Evolutionary conservation across 1,284 basidiomycete genomes (phyloP), one percentile per base, ranked within the genome.

Genomic region (Grifola frondosa): DNA sequence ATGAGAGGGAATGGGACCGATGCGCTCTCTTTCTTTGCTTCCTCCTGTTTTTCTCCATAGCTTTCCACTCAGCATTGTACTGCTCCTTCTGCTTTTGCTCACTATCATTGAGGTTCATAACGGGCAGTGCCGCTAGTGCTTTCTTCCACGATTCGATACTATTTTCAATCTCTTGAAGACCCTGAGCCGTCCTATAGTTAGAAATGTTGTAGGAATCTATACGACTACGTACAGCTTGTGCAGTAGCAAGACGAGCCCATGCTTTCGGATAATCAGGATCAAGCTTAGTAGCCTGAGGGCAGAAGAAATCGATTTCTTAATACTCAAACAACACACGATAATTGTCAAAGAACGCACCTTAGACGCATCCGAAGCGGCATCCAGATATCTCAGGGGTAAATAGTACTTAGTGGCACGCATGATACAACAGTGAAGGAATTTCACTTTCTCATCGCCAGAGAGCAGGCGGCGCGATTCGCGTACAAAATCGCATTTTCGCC

Each of bases 391-490:
- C n/a, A n/a, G n/a, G n/a, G n/a, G n/a, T n/a, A n/a, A 21, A 21
- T 4, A 16, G 34, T 11, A 30, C 28, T 30, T 42, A 12, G 17
- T 12, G 16, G 29, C 0, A 7, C 13, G 11, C 20, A 37, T 25
- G 15, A 26, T 12, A 22, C 37, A 31, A 13, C 33, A 37, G 23
- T 19, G n/a, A 26, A 15, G 26, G 16, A 17, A 9, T 40, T 52
- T 24, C 34, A 60, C 60, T 46, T 50, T 23, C 45, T 44, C 29
- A 58, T 22, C 4, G 45, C 47, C 6, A 60, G 46, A 20, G 54
- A 50, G 32, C 65, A 70, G 1, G 69, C 68, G 6, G 64, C 61
- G 12, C 70, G 57, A 45, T 71, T 71, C 3, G 62, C 60, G 40
- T 65, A 69, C 9, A 70, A 49, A 8, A 67, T 50, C 1, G 66